Conservation (phyloP, 768 basidiomycete species). For the Melanogaster broomeanus region DNA sequence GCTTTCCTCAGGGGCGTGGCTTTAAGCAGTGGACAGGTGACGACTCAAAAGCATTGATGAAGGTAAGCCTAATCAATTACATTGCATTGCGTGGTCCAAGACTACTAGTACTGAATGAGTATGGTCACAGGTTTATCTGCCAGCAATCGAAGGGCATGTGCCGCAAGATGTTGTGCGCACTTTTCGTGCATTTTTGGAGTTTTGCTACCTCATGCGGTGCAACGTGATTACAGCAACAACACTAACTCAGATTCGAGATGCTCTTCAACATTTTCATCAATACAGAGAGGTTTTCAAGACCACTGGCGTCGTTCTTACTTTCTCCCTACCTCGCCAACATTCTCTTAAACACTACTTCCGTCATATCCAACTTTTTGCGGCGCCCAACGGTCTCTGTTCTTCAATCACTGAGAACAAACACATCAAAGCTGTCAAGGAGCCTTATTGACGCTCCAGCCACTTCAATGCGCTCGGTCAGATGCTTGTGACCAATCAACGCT, state of each 20-base stretch:
- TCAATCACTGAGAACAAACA: slow-evolving; percentile 39
- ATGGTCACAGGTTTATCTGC: slow-evolving; percentile 23
- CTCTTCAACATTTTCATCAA: slow-evolving; percentile 21
- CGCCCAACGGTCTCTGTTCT: slow-evolving; percentile 38
- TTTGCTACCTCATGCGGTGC: slow-evolving; percentile 8
- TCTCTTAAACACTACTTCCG: slow-evolving; percentile 35
- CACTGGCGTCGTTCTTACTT: slow-evolving; percentile 9
- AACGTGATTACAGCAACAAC: slow-evolving; percentile 17
- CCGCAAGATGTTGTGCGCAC: slow-evolving; percentile 14
- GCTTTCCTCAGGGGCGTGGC: no score
- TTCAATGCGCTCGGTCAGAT: slow-evolving; percentile 32
- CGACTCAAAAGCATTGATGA: slow-evolving; percentile 41
- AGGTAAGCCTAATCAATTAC: slow-evolving; percentile 24
- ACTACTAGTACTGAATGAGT: neutral
- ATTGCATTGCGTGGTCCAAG: no score
- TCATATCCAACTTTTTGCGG: slow-evolving; percentile 30
- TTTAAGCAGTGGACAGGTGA: slow-evolving; percentile 43
- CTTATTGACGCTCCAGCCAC: slow-evolving; percentile 29
- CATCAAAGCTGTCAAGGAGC: slow-evolving; percentile 38
- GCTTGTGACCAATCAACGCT: slow-evolving; percentile 26
- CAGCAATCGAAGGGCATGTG: slow-evolving; percentile 25
- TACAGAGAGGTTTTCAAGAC: slow-evolving; percentile 20
- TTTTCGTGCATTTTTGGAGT: no score
- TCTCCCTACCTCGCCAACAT: slow-evolving; percentile 36
- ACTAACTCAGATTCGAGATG: slow-evolving; percentile 16